phyloP scores from a whole-genome alignment of 306 rosid genomes.

The Mimosa pudica region DNA sequence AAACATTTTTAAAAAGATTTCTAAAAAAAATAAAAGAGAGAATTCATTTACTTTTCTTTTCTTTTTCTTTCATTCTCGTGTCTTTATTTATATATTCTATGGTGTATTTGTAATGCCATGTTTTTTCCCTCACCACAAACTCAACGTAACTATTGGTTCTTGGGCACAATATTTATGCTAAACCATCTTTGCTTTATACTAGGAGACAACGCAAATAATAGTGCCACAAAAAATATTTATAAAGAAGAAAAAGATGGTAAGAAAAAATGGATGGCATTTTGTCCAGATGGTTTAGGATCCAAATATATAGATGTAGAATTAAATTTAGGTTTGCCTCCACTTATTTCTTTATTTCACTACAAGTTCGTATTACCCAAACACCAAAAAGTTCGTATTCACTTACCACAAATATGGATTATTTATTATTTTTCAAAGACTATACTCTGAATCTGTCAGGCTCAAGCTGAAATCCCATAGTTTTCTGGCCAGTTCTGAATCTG shows the following conservation, averaged over 20 bases:
- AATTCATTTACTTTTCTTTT: neutral
- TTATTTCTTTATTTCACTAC: neutral
- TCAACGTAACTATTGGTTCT: neutral
- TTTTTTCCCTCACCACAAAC: neutral
- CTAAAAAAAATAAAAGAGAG: neutral
- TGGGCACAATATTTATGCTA: neutral
- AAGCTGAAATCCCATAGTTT: conserved; percentile 78
- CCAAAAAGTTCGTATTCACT: neutral
- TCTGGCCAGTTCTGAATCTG: conserved; percentile 58
- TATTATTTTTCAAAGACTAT: neutral
- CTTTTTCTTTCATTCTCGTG: neutral
- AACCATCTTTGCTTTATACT: no score
- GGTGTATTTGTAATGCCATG: neutral
- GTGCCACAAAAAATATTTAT: neutral
- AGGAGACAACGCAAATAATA: no score
- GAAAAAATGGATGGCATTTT: conserved; percentile 3
- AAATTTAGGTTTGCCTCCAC: neutral
- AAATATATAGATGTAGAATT: neutral
- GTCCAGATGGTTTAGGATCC: conserved; percentile 42
- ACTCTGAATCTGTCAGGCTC: conserved; percentile 46
- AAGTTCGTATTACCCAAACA: neutral
- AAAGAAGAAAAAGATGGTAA: neutral
- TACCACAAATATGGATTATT: neutral
- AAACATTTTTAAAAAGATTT: no score
- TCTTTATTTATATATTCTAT: no score